A percentile compares a stretch with the other conserved stretches of the same genome.
phyloP scores from a whole-genome alignment of 2,329 filamentous ascomycete genomes.

The Dendrostoma leiphaemia region DNA sequence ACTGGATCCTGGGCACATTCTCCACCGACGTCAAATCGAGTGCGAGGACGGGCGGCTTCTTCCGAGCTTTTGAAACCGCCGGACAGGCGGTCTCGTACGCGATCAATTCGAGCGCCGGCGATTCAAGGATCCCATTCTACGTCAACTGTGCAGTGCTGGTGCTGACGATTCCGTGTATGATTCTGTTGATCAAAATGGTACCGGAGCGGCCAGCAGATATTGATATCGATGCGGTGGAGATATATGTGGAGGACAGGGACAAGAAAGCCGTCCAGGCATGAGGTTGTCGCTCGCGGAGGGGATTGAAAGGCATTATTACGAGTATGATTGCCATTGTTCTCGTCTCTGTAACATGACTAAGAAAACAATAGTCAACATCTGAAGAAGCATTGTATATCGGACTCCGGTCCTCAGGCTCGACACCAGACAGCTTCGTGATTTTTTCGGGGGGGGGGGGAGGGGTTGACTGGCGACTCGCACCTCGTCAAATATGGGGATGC shows the following conservation, averaged over 20 bases:
- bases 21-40: slow-evolving; percentile 32
- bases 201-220: slow-evolving; percentile 14
- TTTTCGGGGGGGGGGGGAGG: no score
- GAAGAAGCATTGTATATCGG: no score
- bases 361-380: no score
- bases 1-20: slow-evolving; percentile 36
- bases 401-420: no score
- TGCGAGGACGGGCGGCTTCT: slow-evolving; percentile 28
- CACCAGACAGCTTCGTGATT: no score
- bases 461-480: no score
- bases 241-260: background rate
- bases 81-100: slow-evolving; percentile 31
- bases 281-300: no score
- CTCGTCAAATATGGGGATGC: no score
- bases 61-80: slow-evolving; percentile 27
- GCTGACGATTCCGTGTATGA: slow-evolving; percentile 16
- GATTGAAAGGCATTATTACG: background rate
- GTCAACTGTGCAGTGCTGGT: slow-evolving; percentile 15
- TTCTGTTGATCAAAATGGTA: slow-evolving; percentile 10
- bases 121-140: slow-evolving; percentile 13
- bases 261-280: background rate
- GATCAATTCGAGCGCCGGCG: slow-evolving; percentile 25
- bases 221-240: slow-evolving; percentile 13
- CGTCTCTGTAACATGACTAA: background rate
- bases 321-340: background rate